Percentiles rank a stretch among this genome's conserved stretches.
Conservation (phyloP, 2,329 filamentous ascomycete species). For the Phoma herbarum region DNA sequence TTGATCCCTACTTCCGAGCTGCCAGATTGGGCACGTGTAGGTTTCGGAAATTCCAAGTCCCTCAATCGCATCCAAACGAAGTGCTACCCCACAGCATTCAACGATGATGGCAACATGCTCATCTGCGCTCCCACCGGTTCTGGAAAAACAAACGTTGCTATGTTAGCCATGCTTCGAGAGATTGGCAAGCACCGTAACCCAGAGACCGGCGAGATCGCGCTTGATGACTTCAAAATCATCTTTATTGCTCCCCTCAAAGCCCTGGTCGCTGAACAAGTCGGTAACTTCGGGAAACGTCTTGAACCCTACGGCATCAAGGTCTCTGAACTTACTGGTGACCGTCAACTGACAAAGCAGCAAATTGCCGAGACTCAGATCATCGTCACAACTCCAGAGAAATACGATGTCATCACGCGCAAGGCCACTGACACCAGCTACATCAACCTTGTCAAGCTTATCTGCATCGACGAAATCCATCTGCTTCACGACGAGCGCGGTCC, state of each 20-base stretch:
- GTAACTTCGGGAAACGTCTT: constrained; percentile 92
- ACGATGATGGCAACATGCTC: constrained; percentile 96
- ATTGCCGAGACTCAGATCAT: constrained; percentile 98
- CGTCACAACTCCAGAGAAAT: constrained; percentile 98
- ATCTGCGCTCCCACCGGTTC: constrained; percentile 97
- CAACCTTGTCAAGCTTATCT: constrained; percentile 92
- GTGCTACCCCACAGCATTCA: constrained; percentile 89
- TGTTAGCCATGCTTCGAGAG: constrained; percentile 95
- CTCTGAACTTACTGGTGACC: constrained; percentile 95
- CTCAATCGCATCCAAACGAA: constrained; percentile 96
- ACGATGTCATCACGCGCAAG: constrained; percentile 98
- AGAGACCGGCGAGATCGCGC: constrained; percentile 88
- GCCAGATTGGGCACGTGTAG: constrained; percentile 88
- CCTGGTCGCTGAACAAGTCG: constrained; percentile 95
- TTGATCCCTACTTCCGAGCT: constrained; percentile 84
- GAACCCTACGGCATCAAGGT: constrained; percentile 92
- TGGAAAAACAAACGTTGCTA: constrained; percentile 98
- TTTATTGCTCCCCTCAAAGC: constrained; percentile 97
- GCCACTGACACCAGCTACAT: constrained; percentile 97
- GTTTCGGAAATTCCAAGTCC: constrained; percentile 85
- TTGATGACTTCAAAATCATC: constrained; percentile 98
- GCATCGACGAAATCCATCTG: constrained; percentile 98
- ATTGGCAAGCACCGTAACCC: constrained; percentile 94
- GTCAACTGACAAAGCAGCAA: constrained; percentile 97
- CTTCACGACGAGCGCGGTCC: constrained; percentile 97